Evolutionary conservation across 1,139 yeast species (phyloP), one percentile per base, ranked within the genome.

Genomic region (Komagataea norvegica): DNA sequence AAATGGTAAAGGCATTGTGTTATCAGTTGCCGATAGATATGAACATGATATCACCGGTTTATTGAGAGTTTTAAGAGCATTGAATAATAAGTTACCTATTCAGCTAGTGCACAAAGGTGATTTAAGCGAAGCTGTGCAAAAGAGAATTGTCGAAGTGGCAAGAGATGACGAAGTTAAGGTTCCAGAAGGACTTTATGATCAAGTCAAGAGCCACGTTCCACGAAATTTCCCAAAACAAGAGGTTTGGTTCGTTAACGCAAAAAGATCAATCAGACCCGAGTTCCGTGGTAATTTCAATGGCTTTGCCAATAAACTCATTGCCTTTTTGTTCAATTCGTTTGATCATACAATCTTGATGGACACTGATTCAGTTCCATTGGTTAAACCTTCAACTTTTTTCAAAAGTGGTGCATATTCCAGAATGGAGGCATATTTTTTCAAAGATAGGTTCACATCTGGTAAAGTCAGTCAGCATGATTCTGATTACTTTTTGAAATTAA

Each of bases 61-160:
- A 20, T 52, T 77, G n/a, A 65, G 70, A 30, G 57, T 73, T 5
- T 56, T 77, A 23, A 60, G 82, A 49, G 69, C 71, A 1, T 57
- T 72, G 30, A 62, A 65, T 39, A 74, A 73, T 49, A 60, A 57
- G 25, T 59, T 68, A 25, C 83, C 82, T 1, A 70, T 77, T 42
- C 76, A 77, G 59, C 63, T 77, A 35, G 68, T 77, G 13, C 76
- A 73, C 51, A 68, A 67, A 45, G 72, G 62, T 33, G 72, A 68
- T 43, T 44, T 68, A 17, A 48, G 59, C 6, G 42, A 49, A 24
- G 46, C 45, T 3, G 57, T 60, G 3, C 61, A 61, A 31, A 46
- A 56, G 13, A 48, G 46, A n/a, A 34, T 67, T n/a, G 45, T 57
- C 17, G 51, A 57, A 16, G 50, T 46, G 29, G 61, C 59, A 6